Evolutionary conservation across 192 early-diverging fungal genomes (phyloP).

Genomic region (Physocladia obscura): DNA sequence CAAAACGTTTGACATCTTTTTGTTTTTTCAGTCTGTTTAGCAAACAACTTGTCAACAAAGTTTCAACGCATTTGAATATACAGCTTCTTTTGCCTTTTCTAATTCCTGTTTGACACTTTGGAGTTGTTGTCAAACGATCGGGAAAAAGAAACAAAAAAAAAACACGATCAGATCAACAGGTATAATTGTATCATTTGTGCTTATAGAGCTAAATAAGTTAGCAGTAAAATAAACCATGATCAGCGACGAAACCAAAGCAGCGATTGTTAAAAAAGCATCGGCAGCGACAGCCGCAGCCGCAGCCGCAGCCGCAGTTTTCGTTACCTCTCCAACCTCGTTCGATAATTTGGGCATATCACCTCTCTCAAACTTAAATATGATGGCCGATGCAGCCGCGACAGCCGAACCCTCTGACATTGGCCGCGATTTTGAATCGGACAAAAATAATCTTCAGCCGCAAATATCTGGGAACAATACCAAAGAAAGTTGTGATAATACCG

Average conservation of each 20-base stretch:
- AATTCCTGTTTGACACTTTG: too few relatives aligned
- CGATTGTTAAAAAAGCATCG: conserved; percentile 14
- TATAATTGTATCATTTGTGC: too few relatives aligned
- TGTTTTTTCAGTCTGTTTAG: too few relatives aligned
- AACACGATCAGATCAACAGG: too few relatives aligned
- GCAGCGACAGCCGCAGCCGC: neutral
- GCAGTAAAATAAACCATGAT: conserved; percentile 14
- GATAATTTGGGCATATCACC: neutral
- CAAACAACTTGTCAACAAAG: too few relatives aligned
- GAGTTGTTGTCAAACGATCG: too few relatives aligned
- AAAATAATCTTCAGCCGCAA: neutral
- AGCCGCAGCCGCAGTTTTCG: neutral
- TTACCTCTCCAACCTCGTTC: neutral
- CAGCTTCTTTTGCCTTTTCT: too few relatives aligned
- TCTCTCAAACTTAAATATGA: conserved; percentile 18
- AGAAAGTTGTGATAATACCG: too few relatives aligned
- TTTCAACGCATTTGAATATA: too few relatives aligned
- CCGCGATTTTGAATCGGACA: neutral
- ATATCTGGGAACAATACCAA: neutral
- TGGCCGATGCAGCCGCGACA: conserved; percentile 19
- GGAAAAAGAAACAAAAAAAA: too few relatives aligned
- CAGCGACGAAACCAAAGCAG: conserved; percentile 20
- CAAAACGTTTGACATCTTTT: too few relatives aligned
- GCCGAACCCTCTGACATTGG: neutral
- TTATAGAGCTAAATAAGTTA: too few relatives aligned